phyloP scores from a whole-genome alignment of 352 stramenopile species.

The Phytophthora pinifolia region DNA sequence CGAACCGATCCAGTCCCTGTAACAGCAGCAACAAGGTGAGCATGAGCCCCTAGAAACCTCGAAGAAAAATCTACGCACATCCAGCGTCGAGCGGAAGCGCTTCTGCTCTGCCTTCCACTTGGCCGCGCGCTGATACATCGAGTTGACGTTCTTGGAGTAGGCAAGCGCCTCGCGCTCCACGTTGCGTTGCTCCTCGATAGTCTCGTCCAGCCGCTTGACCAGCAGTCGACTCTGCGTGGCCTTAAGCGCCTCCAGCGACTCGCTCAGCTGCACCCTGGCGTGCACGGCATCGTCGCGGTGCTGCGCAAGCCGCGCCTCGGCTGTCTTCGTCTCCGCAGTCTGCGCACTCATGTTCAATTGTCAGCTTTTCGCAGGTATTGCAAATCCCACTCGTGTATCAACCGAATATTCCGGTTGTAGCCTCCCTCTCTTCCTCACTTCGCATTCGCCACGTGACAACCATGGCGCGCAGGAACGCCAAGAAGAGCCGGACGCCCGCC shows the following conservation, averaged over 20 bases:
- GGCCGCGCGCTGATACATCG: constrained; percentile 52
- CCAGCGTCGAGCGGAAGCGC: constrained; percentile 47
- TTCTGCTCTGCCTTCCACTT: constrained; percentile 76
- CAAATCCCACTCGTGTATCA: constrained; percentile 14
- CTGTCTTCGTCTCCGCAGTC: constrained; percentile 31
- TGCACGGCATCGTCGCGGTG: constrained; percentile 33
- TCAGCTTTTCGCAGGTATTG: neutral
- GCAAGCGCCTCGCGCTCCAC: constrained; percentile 60
- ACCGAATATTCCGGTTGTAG: constrained; percentile 11
- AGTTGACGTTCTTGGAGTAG: constrained; percentile 65
- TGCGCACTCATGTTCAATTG: constrained; percentile 11
- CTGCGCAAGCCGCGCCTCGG: constrained; percentile 32
- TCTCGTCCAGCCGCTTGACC: constrained; percentile 46
- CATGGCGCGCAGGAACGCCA: constrained; percentile 35
- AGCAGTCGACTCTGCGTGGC: constrained; percentile 39
- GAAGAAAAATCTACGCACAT: constrained; percentile 22
- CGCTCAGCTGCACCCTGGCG: constrained; percentile 33
- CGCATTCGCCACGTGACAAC: neutral
- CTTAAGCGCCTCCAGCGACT: constrained; percentile 45
- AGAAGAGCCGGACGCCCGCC: constrained; percentile 13
- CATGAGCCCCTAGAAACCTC: too few relatives aligned
- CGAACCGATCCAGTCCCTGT: constrained; percentile 54
- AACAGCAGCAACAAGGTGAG: neutral
- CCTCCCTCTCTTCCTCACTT: too few relatives aligned
- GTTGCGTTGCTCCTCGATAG: constrained; percentile 51